Conservation (phyloP, 257 asterid genomes). For the Nicotiana knightiana region DNA sequence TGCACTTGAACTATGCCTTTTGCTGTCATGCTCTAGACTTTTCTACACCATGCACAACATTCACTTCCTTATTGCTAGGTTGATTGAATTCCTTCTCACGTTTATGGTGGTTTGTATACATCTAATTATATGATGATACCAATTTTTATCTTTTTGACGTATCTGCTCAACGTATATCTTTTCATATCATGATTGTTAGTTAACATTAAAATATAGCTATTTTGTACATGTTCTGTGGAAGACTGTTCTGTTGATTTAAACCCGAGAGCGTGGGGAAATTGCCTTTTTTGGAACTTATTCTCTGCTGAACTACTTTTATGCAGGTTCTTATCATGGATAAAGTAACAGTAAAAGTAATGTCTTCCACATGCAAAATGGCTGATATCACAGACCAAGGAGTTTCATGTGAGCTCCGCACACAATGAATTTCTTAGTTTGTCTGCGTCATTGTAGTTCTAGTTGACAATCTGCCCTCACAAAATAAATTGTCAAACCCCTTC, state of each 20-base stretch:
- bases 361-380: slow-evolving; percentile 93
- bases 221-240: background rate
- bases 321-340: slow-evolving; percentile 99
- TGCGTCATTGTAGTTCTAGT: background rate
- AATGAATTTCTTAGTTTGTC: background rate
- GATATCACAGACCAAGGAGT: slow-evolving; percentile 95
- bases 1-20: background rate
- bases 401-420: slow-evolving; percentile 58
- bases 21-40: background rate
- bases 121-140: background rate
- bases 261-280: background rate
- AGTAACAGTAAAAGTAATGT: slow-evolving; percentile 93
- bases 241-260: background rate
- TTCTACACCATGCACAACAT: background rate
- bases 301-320: slow-evolving; percentile 6
- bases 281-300: background rate
- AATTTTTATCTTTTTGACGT: background rate
- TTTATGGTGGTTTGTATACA: background rate
- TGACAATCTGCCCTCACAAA: background rate
- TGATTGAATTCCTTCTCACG: background rate
- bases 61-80: background rate
- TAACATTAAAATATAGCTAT: background rate
- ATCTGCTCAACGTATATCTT: background rate
- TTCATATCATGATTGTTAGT: background rate
- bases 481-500: background rate